Percentiles rank a stretch among this genome's conserved stretches.
Conservation (phyloP, 495 filamentous ascomycete genomes). For the Hyaloscypha finlandica region DNA sequence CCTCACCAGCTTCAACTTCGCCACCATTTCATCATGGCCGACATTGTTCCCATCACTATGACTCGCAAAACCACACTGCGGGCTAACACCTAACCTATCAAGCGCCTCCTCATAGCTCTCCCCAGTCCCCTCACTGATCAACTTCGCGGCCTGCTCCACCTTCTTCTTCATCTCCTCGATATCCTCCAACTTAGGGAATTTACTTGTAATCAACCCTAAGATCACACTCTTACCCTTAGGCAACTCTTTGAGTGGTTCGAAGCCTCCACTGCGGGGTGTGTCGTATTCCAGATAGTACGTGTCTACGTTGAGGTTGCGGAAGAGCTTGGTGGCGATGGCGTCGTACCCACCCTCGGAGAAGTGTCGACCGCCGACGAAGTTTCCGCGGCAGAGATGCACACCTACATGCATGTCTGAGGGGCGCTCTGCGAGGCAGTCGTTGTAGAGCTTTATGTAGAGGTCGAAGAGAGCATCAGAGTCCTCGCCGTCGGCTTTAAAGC, state of each 20-base stretch:
- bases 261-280: slow-evolving; percentile 71
- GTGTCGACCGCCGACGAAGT: slow-evolving; percentile 71
- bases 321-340: slow-evolving; percentile 76
- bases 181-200: slow-evolving; percentile 72
- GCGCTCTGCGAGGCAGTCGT: slow-evolving; percentile 64
- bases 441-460: slow-evolving; percentile 76
- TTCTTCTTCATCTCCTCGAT: slow-evolving; percentile 60
- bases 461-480: slow-evolving; percentile 68
- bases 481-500: slow-evolving; percentile 62
- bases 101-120: slow-evolving; percentile 65
- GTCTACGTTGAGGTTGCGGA: slow-evolving; percentile 67
- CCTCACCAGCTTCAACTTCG: slow-evolving; percentile 66
- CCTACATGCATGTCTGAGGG: slow-evolving; percentile 73
- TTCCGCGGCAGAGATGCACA: slow-evolving; percentile 75
- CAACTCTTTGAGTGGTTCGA: slow-evolving; percentile 73
- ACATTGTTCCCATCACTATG: slow-evolving; percentile 69
- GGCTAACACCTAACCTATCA: slow-evolving; percentile 68
- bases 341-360: slow-evolving; percentile 84
- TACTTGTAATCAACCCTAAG: slow-evolving; percentile 72
- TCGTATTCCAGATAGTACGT: slow-evolving; percentile 88
- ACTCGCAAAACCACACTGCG: slow-evolving; percentile 80
- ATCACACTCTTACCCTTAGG: slow-evolving; percentile 76
- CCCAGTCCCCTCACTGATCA: slow-evolving; percentile 68
- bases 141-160: slow-evolving; percentile 59
- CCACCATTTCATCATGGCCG: slow-evolving; percentile 65